phyloP scores from a whole-genome alignment of 768 basidiomycete species.

The Tricholoma matsutake region DNA sequence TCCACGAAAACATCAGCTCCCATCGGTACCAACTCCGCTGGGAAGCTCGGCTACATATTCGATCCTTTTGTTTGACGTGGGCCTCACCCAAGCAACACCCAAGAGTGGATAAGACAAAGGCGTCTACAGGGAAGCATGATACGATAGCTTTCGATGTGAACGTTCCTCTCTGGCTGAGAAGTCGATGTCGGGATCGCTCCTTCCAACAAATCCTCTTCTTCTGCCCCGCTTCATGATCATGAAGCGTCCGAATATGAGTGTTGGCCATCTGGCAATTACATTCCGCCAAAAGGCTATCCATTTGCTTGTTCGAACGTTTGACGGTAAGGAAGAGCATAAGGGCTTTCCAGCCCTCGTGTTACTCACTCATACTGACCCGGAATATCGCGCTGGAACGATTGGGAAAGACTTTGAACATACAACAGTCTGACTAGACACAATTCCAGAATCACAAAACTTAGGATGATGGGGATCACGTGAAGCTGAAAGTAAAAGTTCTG shows the following conservation, averaged over 20 bases:
- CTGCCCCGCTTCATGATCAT: background rate
- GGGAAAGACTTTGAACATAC: background rate
- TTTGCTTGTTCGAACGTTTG: slow-evolving; percentile 9
- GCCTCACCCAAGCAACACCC: background rate
- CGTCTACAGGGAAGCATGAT: background rate
- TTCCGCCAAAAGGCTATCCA: slow-evolving; percentile 1
- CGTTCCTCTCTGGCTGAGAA: background rate
- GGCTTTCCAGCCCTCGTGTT: slow-evolving; percentile 10
- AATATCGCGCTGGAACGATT: background rate
- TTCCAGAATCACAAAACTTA: slow-evolving; percentile 5
- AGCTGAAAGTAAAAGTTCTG: slow-evolving; percentile 3
- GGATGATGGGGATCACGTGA: slow-evolving; percentile 7
- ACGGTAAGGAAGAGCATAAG: slow-evolving; percentile 8
- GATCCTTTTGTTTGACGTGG: slow-evolving; percentile 10
- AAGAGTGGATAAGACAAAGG: background rate
- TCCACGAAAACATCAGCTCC: slow-evolving; percentile 6
- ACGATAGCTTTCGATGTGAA: background rate
- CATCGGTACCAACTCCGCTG: slow-evolving; percentile 8
- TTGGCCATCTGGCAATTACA: background rate
- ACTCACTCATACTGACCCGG: background rate
- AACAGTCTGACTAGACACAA: background rate
- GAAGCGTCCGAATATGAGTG: background rate
- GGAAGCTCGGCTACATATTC: slow-evolving; percentile 5
- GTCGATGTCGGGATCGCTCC: background rate
- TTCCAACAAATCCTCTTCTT: background rate